Base-by-base conservation (phyloP, 148 eudicot genomes). In the Camellia lanceoleosa region DNA sequence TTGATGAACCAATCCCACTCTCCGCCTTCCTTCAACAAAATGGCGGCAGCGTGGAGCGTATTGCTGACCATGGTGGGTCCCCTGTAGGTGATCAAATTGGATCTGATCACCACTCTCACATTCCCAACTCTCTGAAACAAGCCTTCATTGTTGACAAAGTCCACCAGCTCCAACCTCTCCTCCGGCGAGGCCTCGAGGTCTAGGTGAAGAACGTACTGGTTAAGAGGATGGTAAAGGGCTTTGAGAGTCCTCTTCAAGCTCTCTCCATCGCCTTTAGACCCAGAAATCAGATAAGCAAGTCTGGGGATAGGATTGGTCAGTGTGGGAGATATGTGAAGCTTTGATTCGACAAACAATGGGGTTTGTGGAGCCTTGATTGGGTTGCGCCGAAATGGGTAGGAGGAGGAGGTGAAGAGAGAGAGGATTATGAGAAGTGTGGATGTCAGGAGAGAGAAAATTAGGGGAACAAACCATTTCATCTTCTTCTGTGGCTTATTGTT, bases 1-100 rank as follows among this genome's bases (percentile, higher is more conserved):
- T 92, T 92, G 30, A 92, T 82, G 51, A 90, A 92, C 93, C 95
- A 92, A 80, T 92, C 94, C 97, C 97, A 92, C 2, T 85, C 76
- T 0, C 86, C 89, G 76, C 85, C 85, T 52, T 88, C 87, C 78
- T 86, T 92, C 83, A 92, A 62, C 85, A 89, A 85, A 82, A 92
- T 91, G 9, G 97, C 91, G 70, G 88, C 89, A 71, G 91, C 94
- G 84, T 92, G 97, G 61, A 92, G 94, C 2, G 97, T 92, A 78
- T 89, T 90, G 43, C 78, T 83, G 9, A 92, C 94, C 97, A 92
- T 92, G 67, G 91, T 92, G 0, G 97, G 97, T 0, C 97, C 97
- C 68, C 94, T 89, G 76, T 92, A 92, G n/a, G 97, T 92, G 5
- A 92, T 90, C 82, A 92, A 83, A 87, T 92, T 92, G 59, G 94